Conservation (phyloP, 2,329 filamentous ascomycete genomes). For the Pseudonectria buxi region DNA sequence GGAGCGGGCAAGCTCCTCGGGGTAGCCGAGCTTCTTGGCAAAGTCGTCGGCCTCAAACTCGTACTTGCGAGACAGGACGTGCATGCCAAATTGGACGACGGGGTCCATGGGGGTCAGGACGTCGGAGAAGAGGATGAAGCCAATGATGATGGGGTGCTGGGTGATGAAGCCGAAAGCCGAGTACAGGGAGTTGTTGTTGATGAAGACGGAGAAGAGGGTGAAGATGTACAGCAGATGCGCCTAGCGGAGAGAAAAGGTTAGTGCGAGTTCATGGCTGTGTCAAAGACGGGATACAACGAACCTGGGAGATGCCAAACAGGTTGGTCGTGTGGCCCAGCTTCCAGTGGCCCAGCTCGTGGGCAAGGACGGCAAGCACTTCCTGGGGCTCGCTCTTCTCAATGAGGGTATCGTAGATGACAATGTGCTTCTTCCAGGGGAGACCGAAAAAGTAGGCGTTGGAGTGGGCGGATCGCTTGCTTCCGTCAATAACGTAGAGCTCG, state of each 20-base stretch:
- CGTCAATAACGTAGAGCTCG: conserved; percentile 91
- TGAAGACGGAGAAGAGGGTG: conserved; percentile 90
- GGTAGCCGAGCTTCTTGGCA: conserved; percentile 77
- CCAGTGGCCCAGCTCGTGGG: conserved; percentile 97
- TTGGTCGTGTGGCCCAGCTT: conserved; percentile 90
- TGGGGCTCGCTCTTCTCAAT: conserved; percentile 90
- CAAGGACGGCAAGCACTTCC: conserved; percentile 90
- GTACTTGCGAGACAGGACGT: conserved; percentile 86
- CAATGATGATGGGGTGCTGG: conserved; percentile 86
- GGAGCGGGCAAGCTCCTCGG: conserved; percentile 72
- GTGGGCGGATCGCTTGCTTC: conserved; percentile 79
- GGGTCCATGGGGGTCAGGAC: conserved; percentile 91
- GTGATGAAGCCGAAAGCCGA: conserved; percentile 80
- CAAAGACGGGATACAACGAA: conserved; percentile 29
- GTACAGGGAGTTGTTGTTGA: conserved; percentile 91
- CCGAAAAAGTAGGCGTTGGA: conserved; percentile 95
- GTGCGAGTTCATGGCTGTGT: conserved; percentile 21
- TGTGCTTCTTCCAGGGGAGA: conserved; percentile 99
- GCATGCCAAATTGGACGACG: conserved; percentile 92
- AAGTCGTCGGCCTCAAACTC: conserved; percentile 96
- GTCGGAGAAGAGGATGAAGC: conserved; percentile 95
- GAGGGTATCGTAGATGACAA: conserved; percentile 97
- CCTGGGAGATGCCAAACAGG: conserved; percentile 79
- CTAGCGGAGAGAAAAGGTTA: conserved; percentile 36
- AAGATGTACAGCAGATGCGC: conserved; percentile 96